Base-by-base conservation (phyloP, 1,284 basidiomycete genomes). In the Puccinia brachypodii region DNA sequence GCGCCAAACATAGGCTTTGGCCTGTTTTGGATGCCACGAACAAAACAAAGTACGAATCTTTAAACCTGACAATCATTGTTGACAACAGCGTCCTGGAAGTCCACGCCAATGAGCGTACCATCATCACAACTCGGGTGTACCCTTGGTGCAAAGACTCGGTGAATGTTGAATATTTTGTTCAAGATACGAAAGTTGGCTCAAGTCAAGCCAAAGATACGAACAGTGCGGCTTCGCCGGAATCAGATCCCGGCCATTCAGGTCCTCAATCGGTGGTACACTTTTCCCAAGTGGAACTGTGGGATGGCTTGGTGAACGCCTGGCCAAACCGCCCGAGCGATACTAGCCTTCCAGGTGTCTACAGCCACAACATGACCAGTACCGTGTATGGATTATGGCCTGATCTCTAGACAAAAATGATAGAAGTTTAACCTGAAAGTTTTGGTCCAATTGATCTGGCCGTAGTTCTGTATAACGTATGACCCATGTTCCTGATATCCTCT, bases 41-140 rank as follows among this genome's bases (percentile, higher is more conserved):
- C 4, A 60, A 47, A 25, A 71, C 28, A 6, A 42, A 42, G 8
- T 44, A 38, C 22, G 40, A 84, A 74, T 77, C 76, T 3, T 84
- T 86, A 47, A 82, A 84, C 38, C 73, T 86, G 36, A 83, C 83
- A 0, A 83, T 87, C 14, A 79, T 85, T n/a, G 77, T 86, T 44
- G 86, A 87, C 77, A 84, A 84, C 73, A 85, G 84, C 53, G 79
- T 86, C 16, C 47, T 87, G n/a, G 86, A 87, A 64, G 83, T 87
- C 36, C 84, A 84, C 42, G 85, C 85, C 16, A 87, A 87, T 76
- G 84, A 86, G 69, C 84, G 85, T 66, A 81, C 84, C 19, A 82
- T 85, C 8, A 82, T 87, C 22, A 83, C 86, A 8, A 86, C 85
- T 22, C 83, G 85, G 19, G 83, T 84, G 11, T 86, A 86, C 82